Evolutionary conservation across 306 rosid genomes (phyloP).

Genomic region (Lathyrus tuberosus): DNA sequence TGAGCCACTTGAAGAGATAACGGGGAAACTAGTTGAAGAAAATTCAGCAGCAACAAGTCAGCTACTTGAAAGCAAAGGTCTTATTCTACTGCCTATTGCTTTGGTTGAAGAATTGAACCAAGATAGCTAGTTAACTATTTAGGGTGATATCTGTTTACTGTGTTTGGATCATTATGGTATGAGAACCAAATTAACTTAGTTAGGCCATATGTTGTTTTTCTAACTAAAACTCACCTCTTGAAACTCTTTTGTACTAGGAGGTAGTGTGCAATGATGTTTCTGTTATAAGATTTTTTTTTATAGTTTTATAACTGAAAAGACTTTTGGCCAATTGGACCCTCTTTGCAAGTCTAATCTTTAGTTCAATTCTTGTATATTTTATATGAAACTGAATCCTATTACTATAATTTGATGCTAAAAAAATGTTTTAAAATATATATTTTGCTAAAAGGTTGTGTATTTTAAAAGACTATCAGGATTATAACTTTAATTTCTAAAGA

Average conservation of each 20-base stretch:
- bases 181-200: constrained; percentile 7
- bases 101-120: constrained; percentile 50
- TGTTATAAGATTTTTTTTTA: too few species aligned
- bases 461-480: too few species aligned
- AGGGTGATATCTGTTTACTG: neutral
- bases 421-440: too few species aligned
- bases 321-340: too few species aligned
- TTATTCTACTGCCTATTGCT: constrained; percentile 64
- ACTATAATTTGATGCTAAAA: too few species aligned
- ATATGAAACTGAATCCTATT: too few species aligned
- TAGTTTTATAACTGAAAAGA: too few species aligned
- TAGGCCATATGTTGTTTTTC: constrained; percentile 1
- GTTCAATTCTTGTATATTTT: too few species aligned
- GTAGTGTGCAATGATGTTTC: neutral
- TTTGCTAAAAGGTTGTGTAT: too few species aligned
- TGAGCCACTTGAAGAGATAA: constrained; percentile 92
- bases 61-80: constrained; percentile 77
- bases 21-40: constrained; percentile 76
- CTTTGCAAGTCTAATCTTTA: too few species aligned
- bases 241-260: neutral
- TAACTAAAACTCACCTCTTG: neutral
- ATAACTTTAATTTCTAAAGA: too few species aligned
- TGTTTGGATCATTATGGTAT: constrained; percentile 16
- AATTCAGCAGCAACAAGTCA: constrained; percentile 60
- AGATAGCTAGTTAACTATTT: constrained; percentile 10